Conservation (phyloP, 2,329 filamentous ascomycete genomes). For the Coniella lustricola region DNA sequence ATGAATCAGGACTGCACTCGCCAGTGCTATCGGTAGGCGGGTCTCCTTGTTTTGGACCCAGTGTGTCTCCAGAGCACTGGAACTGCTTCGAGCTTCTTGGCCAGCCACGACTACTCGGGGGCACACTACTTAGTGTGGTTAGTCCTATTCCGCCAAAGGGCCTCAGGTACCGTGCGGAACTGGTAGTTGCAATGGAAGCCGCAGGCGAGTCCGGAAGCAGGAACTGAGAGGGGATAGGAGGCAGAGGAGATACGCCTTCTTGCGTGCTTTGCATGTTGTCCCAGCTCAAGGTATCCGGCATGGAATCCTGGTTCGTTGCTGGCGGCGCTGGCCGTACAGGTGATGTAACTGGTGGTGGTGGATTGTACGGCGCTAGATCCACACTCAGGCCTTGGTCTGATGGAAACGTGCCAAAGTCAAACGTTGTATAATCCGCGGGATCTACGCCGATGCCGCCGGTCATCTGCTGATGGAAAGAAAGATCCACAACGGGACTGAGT, state of each 20-base stretch:
- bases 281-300: conserved; percentile 53
- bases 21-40: neutral
- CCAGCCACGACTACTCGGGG: conserved; percentile 26
- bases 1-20: conserved; percentile 1
- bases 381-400: conserved; percentile 25
- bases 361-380: conserved; percentile 5
- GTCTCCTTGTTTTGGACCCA: conserved; percentile 17
- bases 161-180: conserved; percentile 42
- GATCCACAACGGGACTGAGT: conserved; percentile 44
- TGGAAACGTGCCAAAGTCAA: conserved; percentile 29
- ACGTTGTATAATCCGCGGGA: conserved; percentile 33
- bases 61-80: conserved; percentile 10
- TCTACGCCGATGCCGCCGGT: conserved; percentile 30
- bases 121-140: conserved; percentile 41
- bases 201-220: conserved; percentile 42
- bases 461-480: conserved; percentile 33
- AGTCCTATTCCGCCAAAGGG: conserved; percentile 52
- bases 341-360: neutral
- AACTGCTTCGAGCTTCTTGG: conserved; percentile 24
- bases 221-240: conserved; percentile 44
- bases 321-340: neutral
- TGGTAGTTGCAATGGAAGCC: conserved; percentile 45
- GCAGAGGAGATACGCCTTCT: conserved; percentile 28
- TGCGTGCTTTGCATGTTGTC: conserved; percentile 35
- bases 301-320: conserved; percentile 24